A percentile compares a stretch with the other conserved stretches of the same genome.
Conservation (phyloP, 2,329 filamentous ascomycete genomes). For the Paraphoma chrysanthemicola region DNA sequence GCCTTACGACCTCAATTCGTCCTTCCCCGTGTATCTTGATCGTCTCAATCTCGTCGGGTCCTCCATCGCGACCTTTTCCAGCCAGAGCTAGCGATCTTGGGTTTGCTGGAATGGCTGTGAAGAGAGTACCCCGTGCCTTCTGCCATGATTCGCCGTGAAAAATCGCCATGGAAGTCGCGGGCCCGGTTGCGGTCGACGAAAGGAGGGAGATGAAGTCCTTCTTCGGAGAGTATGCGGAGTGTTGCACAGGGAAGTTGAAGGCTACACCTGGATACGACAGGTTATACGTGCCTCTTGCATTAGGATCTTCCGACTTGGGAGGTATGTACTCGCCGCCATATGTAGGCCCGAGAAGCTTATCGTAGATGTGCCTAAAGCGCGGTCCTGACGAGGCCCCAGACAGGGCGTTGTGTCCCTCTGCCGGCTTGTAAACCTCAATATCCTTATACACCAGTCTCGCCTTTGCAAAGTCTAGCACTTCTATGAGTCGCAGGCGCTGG, state of each 20-base stretch:
- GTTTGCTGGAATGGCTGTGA: constrained; percentile 75
- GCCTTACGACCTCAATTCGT: constrained; percentile 76
- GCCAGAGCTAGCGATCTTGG: constrained; percentile 72
- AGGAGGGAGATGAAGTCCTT: constrained; percentile 86
- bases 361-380: constrained; percentile 88
- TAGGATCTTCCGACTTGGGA: constrained; percentile 61
- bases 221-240: constrained; percentile 75
- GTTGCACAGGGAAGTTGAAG: constrained; percentile 83
- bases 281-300: constrained; percentile 76
- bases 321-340: constrained; percentile 92
- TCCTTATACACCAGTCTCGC: constrained; percentile 83
- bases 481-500: constrained; percentile 88
- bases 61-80: constrained; percentile 75
- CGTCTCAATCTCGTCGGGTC: constrained; percentile 88
- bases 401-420: constrained; percentile 34
- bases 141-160: constrained; percentile 93
- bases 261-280: constrained; percentile 94
- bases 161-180: constrained; percentile 86
- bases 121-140: constrained; percentile 77
- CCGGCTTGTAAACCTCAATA: constrained; percentile 76
- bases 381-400: constrained; percentile 63
- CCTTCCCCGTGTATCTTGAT: constrained; percentile 81
- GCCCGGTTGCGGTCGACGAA: constrained; percentile 76
- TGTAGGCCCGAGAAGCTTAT: constrained; percentile 89
- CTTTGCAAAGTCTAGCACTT: constrained; percentile 88